Base-by-base conservation (phyloP, 208 protist species). In the Wallacemonas rigidus region DNA sequence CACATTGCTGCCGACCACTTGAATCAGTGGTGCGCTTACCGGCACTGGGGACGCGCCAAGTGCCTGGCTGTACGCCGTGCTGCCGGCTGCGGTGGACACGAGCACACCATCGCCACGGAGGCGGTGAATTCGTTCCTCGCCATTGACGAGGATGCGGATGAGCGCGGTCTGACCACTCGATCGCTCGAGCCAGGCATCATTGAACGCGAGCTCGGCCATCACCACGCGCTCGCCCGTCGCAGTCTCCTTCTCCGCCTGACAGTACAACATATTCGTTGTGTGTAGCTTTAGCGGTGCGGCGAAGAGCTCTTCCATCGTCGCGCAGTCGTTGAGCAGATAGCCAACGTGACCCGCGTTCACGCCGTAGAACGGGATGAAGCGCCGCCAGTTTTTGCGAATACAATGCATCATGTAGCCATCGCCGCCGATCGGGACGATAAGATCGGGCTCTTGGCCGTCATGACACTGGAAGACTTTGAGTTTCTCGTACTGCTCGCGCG, bases 401-500 rank as follows among this genome's bases (percentile, higher is more conserved):
- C 92, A 97, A 62, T 93, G 89, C 92, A 97, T 97, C 90, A 97
- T 95, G 80, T 94, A 97, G 9, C 92, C 92, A 77, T 97, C 92
- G 1, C 92, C 92, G 65, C 92, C 92, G 76, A 97, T 95, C 15
- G 92, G 92, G 44, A 95, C 90, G 74, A 97, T 94, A 26, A 97
- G 79, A 68, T 97, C 92, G 2, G 92, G 92, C 68, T 94, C 88
- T 72, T 92, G 82, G 55, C 79, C 86, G 44, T 80, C 76, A 38
- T 67, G 67, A 55, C 74, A 76, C 67, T 90, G 79, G 74, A 94
- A 95, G n/a, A 87, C 62, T 58, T 83, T 83, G 50, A 97, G 87
- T 75, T 83, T 85, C 70, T 95, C 88, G 74, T 87, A 95, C 76
- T 90, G 82, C 67, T 95, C 90, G 2, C 87, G 81, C 9, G 92